Evolutionary conservation across 495 filamentous ascomycete genomes (phyloP), one percentile per base, ranked within the genome.

Genomic region (Xylaria cubensis): DNA sequence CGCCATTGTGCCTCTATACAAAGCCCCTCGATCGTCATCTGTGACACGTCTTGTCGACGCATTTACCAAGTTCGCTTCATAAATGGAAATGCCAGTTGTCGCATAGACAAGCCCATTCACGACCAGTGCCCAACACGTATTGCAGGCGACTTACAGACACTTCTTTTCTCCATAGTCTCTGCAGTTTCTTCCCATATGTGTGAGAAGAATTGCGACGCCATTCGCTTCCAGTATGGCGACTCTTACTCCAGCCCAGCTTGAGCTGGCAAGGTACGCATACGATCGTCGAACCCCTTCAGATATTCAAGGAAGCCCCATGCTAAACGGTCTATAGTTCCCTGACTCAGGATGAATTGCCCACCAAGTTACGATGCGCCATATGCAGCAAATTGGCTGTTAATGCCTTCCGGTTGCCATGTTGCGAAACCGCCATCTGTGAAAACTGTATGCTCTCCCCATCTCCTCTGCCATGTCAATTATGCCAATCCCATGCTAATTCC

Each of bases 341-440:
- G 39, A 85, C 90, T 15, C 90, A 92, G 70, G 93, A 95, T 66
- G 94, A 97, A 36, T 92, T 98, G 75, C 96, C 96, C 15, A 92
- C 93, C 77, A 98, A 98, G 88, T 88, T 98, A 64, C 90, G 94
- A 79, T 99, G 96, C 83, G 94, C 93, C 50, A 92, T 92, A 71
- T 98, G 96, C 83, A 96, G 91, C 80, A 93, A 92, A 78, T 86
- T 98, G 51, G 94, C 93, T n/a, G 83, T 95, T 71, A 95, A 97
- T 78, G 93, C 95, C 2, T 97, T 94, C 75, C 91, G 93, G 41
- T 84, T 97, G 13, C 94, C 95, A 8, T 99, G 96, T 81, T 99
- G 96, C 81, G 95, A 98, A 78, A 94, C 97, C 76, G 90, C 92
- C 32, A 97, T 98, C 69, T 98, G 97, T 83, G 93, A 95, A 77